Evolutionary conservation across 192 early-diverging fungal species (phyloP).

Genomic region (Lobosporangium transversale): DNA sequence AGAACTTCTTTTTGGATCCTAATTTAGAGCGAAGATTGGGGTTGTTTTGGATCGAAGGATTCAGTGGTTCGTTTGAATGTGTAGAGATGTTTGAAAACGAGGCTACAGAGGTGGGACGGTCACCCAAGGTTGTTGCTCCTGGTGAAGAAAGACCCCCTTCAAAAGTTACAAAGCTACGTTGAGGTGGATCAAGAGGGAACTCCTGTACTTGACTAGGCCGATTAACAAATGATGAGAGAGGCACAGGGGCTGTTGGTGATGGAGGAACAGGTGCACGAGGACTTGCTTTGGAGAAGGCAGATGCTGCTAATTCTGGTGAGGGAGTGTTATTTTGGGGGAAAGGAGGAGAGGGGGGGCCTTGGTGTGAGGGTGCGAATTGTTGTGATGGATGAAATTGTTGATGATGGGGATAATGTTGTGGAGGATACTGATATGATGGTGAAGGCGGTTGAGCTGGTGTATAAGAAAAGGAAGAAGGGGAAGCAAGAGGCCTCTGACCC

Average conservation of each 20-base stretch:
- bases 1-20: no score
- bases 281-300: no score
- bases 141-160: neutral
- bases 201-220: constrained; percentile 10
- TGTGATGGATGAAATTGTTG: neutral
- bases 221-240: neutral
- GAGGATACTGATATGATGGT: neutral
- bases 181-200: constrained; percentile 22
- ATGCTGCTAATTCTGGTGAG: no score
- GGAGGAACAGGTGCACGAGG: no score
- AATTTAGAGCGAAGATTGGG: no score
- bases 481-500: neutral
- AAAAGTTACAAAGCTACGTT: constrained; percentile 12
- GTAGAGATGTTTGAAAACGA: constrained; percentile 34
- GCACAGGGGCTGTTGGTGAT: neutral
- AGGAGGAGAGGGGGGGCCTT: neutral
- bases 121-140: neutral
- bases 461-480: constrained; percentile 13
- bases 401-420: neutral
- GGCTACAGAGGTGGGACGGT: constrained; percentile 28
- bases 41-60: no score
- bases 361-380: neutral
- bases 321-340: no score
- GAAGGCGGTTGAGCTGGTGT: constrained; percentile 6
- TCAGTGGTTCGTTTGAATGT: constrained; percentile 44